A percentile compares a stretch with the other conserved stretches of the same genome.
These are phyloP conservation scores for Triticum urartu DNA, from an alignment of 176 grass and related monocot species.

Conservation along the genomic window DNA sequence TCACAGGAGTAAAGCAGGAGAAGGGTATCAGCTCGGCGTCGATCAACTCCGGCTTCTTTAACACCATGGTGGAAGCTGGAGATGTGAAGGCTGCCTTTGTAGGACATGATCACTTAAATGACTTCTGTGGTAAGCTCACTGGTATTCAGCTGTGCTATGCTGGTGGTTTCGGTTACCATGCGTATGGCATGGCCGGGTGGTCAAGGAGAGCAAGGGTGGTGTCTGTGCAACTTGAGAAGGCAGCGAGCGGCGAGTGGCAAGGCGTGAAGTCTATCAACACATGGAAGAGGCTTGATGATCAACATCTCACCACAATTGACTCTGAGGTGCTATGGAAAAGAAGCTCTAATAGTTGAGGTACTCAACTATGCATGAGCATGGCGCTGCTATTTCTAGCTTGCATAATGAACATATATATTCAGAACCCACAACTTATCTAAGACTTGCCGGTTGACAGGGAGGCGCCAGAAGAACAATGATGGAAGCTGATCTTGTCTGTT, in stretches of 20 bases:
- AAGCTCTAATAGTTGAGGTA: constrained; percentile 56
- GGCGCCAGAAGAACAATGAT: constrained; percentile 39
- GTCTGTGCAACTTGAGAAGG: constrained; percentile 69
- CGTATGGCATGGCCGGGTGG: constrained; percentile 90
- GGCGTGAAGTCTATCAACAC: constrained; percentile 90
- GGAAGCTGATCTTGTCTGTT: constrained; percentile 28
- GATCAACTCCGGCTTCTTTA: constrained; percentile 91
- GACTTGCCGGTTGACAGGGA: constrained; percentile 46
- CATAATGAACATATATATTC: constrained; percentile 10
- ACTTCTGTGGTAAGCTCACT: constrained; percentile 77
- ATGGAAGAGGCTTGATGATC: constrained; percentile 93
- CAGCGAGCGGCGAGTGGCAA: constrained; percentile 50
- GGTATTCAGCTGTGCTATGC: constrained; percentile 86
- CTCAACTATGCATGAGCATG: not conserved
- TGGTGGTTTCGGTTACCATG: constrained; percentile 95
- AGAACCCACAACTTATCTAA: not conserved
- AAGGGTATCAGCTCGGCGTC: constrained; percentile 64
- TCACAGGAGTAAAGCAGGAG: constrained; percentile 81
- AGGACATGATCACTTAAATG: constrained; percentile 90
- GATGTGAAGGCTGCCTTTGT: constrained; percentile 82
- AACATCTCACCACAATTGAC: constrained; percentile 67
- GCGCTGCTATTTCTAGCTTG: not conserved
- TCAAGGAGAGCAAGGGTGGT: constrained; percentile 87
- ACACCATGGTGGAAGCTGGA: constrained; percentile 72
- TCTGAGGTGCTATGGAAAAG: constrained; percentile 79